Conservation (phyloP, 371 early-diverging fungal species). For the Circinella minor region DNA sequence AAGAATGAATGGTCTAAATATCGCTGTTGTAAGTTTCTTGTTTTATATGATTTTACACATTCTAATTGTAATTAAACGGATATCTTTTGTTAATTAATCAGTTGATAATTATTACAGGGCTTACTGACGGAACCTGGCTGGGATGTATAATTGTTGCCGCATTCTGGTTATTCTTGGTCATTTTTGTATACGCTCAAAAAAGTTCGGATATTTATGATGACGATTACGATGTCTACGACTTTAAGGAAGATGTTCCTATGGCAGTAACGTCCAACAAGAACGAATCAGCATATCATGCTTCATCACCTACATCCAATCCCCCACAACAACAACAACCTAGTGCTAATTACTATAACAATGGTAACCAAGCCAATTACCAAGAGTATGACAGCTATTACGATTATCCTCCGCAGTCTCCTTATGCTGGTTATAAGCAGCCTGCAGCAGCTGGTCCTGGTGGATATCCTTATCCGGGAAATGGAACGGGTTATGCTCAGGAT, state of each 20-base stretch:
- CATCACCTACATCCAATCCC: conserved; percentile 10
- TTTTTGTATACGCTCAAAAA: conserved; percentile 25
- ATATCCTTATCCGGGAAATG: conserved; percentile 1
- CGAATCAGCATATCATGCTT: conserved; percentile 15
- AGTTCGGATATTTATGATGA: conserved; percentile 32
- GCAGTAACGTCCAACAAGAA: conserved; percentile 21
- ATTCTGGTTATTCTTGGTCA: conserved; percentile 23
- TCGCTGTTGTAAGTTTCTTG: conserved; percentile 43
- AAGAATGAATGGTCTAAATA: conserved; percentile 9
- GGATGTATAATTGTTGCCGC: conserved; percentile 23
- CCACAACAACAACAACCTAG: neutral
- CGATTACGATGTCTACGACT: conserved; percentile 32
- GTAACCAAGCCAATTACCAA: conserved; percentile 6
- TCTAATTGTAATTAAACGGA: no score
- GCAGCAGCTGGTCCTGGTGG: conserved; percentile 13
- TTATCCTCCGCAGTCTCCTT: conserved; percentile 25
- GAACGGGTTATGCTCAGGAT: conserved; percentile 4
- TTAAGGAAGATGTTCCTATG: conserved; percentile 31
- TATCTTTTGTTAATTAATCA: no score
- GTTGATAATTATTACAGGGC: conserved; percentile 18
- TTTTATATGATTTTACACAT: no score
- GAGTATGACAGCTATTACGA: conserved; percentile 26
- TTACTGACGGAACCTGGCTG: conserved; percentile 31
- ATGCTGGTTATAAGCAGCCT: conserved; percentile 24
- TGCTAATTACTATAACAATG: conserved; percentile 8